Evolutionary conservation across 2,329 filamentous ascomycete genomes (phyloP), one percentile per base, ranked within the genome.

Genomic region (Microdochium paspali): DNA sequence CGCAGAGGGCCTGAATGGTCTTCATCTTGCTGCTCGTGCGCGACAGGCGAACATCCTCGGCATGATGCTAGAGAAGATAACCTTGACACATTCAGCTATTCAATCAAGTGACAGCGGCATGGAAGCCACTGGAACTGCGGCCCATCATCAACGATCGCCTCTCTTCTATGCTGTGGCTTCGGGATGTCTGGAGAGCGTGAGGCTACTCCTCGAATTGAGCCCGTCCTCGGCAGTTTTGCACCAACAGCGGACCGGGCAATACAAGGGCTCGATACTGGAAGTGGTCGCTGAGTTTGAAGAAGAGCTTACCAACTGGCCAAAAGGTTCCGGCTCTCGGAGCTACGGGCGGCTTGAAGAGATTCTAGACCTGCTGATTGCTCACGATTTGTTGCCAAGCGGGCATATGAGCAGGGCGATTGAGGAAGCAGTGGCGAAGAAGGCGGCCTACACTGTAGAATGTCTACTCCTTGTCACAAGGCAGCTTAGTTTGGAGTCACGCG

Each of bases 11-110:
- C 53, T 65, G 42, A 70, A 61, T 3, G 54, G 63, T 4, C 56
- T 74, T 3, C 70, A 73, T 44, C 46, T 73, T 18, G 66, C 68
- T 1, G 58, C 65, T 3, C 58, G 60, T 12, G 50, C 53, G 3
- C 52, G 64, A 23, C 51, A 65, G 31, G 53, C 51, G 39, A 69
- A 70, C 21, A 56, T 60, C 2, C 51, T 70, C 1, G 65, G 63
- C 0, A 13, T 66, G 3, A 28, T 66, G 1, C 24, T 65, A 1
- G 50, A 49, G 18, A 40, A 35, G 18, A 15, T 35, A 18, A 35
- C 31, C n/a, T n/a, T n/a, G n/a, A n/a, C n/a, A n/a, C n/a, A n/a
- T n/a, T n/a, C n/a, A n/a, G n/a, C n/a, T n/a, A n/a, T n/a, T n/a
- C n/a, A n/a, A n/a, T n/a, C n/a, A n/a, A n/a, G n/a, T n/a, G n/a